Conservation (phyloP, 129 eudicot genomes). For the Oenanthe sinensis region DNA sequence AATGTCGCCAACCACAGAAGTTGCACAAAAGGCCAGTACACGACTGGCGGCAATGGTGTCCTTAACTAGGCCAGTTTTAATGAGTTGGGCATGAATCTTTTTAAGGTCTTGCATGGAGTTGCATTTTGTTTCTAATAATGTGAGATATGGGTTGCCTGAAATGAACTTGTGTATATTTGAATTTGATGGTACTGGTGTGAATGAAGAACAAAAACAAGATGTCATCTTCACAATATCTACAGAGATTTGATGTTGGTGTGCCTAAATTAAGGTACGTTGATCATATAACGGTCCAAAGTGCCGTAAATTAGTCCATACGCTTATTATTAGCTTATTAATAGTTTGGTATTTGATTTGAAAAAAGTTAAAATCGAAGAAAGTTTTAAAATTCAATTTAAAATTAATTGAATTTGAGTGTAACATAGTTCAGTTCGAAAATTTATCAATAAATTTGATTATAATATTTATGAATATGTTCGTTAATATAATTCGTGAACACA, state of each 20-base stretch:
- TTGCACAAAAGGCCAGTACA: slow-evolving; percentile 47
- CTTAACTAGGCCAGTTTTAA: slow-evolving; percentile 54
- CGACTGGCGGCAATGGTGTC: slow-evolving; percentile 57
- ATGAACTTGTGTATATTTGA: slow-evolving; percentile 41
- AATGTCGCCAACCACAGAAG: slow-evolving; percentile 32
- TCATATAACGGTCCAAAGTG: no score
- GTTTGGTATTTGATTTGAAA: no score
- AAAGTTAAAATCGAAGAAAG: no score
- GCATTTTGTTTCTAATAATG: slow-evolving; percentile 60
- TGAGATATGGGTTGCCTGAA: slow-evolving; percentile 48
- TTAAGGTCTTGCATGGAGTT: slow-evolving; percentile 50
- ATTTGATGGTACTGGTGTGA: slow-evolving; percentile 27
- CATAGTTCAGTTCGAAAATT: no score
- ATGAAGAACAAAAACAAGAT: slow-evolving; percentile 44
- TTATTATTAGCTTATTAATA: no score
- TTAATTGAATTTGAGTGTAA: no score
- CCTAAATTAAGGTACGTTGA: no score
- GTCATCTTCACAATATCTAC: neutral
- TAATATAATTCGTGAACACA: no score
- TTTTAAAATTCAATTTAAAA: no score
- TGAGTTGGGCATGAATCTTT: slow-evolving; percentile 61
- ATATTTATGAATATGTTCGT: no score
- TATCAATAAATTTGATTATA: no score
- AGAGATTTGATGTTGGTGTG: neutral
- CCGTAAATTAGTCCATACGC: no score